These are phyloP conservation scores for Coprinellus micaceus DNA, from an alignment of 768 basidiomycete genomes.

Conservation along the genomic window DNA sequence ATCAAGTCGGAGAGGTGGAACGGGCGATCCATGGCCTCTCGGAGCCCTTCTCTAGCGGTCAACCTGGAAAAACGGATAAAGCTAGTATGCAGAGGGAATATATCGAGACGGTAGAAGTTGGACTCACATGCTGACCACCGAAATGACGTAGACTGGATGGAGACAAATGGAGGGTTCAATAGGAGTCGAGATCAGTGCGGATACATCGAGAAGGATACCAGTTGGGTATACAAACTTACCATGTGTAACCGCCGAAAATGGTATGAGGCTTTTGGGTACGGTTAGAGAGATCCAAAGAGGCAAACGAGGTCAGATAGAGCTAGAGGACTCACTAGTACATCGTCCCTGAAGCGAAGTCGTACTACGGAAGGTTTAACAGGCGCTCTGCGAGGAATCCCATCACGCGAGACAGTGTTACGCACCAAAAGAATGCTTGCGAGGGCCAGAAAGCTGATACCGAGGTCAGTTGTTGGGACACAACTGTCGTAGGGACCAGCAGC, in stretches of 20 bases:
- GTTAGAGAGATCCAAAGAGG: neutral
- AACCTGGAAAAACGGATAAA: neutral
- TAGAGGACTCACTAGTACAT: slow-evolving; percentile 1
- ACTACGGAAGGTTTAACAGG: neutral
- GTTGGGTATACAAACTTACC: neutral
- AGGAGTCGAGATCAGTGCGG: neutral
- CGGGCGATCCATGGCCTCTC: neutral
- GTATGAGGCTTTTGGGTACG: neutral
- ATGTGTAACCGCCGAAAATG: neutral
- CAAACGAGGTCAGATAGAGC: neutral
- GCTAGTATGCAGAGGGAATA: too few relatives aligned
- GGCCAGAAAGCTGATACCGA: neutral
- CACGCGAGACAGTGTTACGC: neutral
- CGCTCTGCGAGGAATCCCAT: too few relatives aligned
- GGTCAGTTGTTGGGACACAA: too few relatives aligned
- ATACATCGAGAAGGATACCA: neutral
- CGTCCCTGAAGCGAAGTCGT: neutral
- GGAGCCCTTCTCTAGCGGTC: neutral
- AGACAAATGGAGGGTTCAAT: neutral
- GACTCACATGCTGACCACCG: slow-evolving; percentile 6
- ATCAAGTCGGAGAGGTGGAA: neutral
- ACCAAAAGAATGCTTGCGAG: slow-evolving; percentile 2
- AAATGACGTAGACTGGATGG: slow-evolving; percentile 1
- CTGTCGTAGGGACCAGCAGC: too few relatives aligned
- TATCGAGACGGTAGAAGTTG: too few relatives aligned